A percentile compares a stretch with the other conserved stretches of the same genome.
These are phyloP conservation scores for Colletotrichum godetiae DNA, from an alignment of 2,329 filamentous ascomycete genomes.

Conservation along the genomic window DNA sequence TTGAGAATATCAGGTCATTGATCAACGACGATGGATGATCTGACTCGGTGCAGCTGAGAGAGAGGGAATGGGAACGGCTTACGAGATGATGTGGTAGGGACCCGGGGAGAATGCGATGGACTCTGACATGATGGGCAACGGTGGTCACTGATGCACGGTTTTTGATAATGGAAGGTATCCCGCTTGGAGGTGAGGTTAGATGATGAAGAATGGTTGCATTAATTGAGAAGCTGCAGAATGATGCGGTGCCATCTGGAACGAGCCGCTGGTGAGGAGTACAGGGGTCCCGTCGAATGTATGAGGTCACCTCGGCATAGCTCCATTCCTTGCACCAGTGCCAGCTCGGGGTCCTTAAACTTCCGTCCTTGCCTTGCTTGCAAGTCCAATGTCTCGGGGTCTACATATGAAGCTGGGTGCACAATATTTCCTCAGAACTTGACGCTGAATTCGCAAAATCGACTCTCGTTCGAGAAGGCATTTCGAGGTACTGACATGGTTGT, in stretches of 20 bases:
- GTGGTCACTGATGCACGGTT: not conserved
- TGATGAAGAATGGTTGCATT: not conserved
- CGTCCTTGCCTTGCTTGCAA: not conserved
- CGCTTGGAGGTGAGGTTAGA: not conserved
- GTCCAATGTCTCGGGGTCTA: not conserved
- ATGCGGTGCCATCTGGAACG: conserved; percentile 16
- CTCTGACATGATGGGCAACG: conserved; percentile 52
- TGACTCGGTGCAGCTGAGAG: conserved; percentile 5
- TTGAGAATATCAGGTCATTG: conserved; percentile 23
- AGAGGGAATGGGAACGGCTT: conserved; percentile 40
- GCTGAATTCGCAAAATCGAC: not conserved
- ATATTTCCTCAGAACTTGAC: not conserved
- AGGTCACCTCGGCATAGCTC: conserved; percentile 31
- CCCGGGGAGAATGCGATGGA: conserved; percentile 71
- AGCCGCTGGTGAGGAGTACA: conserved; percentile 22
- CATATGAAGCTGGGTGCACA: not conserved
- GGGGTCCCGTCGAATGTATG: conserved; percentile 30
- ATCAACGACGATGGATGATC: not conserved
- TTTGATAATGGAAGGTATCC: not conserved
- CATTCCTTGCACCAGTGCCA: not conserved
- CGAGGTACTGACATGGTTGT: not conserved
- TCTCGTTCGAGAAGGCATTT: not conserved
- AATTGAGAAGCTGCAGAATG: conserved; percentile 1
- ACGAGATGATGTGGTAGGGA: conserved; percentile 83
- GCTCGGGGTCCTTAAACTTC: too few relatives aligned